Conservation (phyloP, 805 yeast genomes). For the Starmerella floris region DNA sequence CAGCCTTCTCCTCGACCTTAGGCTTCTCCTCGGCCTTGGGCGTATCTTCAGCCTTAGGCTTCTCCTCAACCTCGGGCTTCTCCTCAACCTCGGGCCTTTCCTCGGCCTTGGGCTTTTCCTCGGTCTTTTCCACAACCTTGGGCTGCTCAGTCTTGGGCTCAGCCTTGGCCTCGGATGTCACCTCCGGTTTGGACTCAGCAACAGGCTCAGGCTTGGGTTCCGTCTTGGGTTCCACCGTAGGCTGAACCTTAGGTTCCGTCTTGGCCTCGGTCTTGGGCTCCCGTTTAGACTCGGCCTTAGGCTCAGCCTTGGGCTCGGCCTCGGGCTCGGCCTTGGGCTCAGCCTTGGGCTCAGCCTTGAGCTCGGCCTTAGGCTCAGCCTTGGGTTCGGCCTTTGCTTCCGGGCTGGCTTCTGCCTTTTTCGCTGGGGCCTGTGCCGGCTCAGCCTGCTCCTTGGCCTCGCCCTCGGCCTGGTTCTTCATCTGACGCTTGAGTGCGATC, state of each 20-base stretch:
- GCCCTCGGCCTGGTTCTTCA: conserved; percentile 1
- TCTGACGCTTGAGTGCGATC: conserved; percentile 8
- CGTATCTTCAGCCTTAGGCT: no score
- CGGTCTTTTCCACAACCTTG: conserved; percentile 5
- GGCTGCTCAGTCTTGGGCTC: conserved; percentile 6
- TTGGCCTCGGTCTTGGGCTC: conserved; percentile 20
- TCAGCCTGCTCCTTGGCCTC: no score
- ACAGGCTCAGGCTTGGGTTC: conserved; percentile 13
- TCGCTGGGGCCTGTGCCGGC: no score
- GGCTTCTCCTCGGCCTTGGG: no score
- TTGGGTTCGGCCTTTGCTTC: no score
- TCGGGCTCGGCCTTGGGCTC: no score
- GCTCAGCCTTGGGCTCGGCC: conserved; percentile 4
- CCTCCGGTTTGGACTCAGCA: conserved; percentile 14
- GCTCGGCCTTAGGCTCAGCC: conserved; percentile 7
- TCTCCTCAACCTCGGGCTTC: not conserved
- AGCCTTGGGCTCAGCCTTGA: conserved; percentile 1
- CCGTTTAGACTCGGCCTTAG: conserved; percentile 10
- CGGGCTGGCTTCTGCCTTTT: conserved; percentile 8
- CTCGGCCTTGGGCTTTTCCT: conserved; percentile 13
- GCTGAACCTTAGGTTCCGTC: not conserved
- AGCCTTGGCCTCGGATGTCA: conserved; percentile 10
- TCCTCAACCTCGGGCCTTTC: conserved; percentile 12
- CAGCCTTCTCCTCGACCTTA: not conserved
- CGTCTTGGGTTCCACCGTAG: not conserved